Percentiles rank a stretch among this genome's conserved stretches.
Evolutionary conservation across 306 rosid species (phyloP).

Genomic region (Sindora glabra): DNA sequence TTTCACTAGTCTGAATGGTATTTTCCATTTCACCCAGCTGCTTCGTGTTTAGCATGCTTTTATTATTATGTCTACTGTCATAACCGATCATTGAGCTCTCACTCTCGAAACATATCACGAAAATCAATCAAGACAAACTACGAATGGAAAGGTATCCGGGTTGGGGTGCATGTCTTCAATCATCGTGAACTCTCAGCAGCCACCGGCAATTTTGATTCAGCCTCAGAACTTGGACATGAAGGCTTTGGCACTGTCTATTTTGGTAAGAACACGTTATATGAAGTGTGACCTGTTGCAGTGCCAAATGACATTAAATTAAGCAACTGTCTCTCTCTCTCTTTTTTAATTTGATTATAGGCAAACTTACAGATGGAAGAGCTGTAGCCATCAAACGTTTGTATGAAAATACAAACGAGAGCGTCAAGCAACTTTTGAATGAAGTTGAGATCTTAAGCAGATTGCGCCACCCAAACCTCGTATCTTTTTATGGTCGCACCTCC

Average conservation of each 20-base stretch:
- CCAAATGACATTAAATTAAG: background rate
- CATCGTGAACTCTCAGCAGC: too few relatives aligned
- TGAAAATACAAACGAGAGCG: conserved; percentile 35
- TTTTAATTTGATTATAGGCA: conserved; percentile 14
- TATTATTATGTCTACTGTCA: too few relatives aligned
- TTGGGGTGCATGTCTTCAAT: too few relatives aligned
- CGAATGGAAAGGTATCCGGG: too few relatives aligned
- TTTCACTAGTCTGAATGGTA: too few relatives aligned
- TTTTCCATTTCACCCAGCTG: too few relatives aligned
- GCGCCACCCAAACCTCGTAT: conserved; percentile 40
- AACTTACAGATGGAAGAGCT: conserved; percentile 34
- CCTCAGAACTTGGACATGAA: conserved; percentile 41
- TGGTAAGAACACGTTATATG: conserved; percentile 14
- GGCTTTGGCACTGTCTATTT: conserved; percentile 45
- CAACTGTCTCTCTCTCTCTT: too few relatives aligned
- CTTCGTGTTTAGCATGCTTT: too few relatives aligned
- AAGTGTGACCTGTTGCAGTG: too few relatives aligned
- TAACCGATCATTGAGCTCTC: too few relatives aligned
- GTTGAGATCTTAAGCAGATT: conserved; percentile 27
- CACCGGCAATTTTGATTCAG: conserved; percentile 26
- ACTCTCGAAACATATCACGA: too few relatives aligned
- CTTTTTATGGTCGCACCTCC: conserved; percentile 49
- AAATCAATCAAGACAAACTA: too few relatives aligned
- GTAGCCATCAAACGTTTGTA: conserved; percentile 50
- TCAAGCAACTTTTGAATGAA: conserved; percentile 42